Conservation (phyloP, 139 green algal genomes). For the Dunaliella primolecta region DNA sequence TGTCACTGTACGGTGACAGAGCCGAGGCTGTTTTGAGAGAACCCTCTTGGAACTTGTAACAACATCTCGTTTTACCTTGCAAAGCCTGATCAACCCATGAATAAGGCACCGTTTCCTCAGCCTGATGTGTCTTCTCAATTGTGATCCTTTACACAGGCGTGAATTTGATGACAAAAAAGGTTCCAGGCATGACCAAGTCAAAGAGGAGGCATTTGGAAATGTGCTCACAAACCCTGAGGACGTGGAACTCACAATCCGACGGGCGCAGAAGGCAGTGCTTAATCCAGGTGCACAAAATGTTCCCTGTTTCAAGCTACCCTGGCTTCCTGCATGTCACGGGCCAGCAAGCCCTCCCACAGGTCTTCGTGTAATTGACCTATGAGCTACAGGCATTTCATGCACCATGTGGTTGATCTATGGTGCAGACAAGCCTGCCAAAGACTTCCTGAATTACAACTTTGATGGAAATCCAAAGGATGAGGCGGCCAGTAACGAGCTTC, state of each 20-base stretch:
- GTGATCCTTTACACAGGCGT: too few species aligned
- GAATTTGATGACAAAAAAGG: not conserved
- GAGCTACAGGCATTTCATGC: not conserved
- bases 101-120: too few species aligned
- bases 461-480: not conserved
- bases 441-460: not conserved
- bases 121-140: too few species aligned
- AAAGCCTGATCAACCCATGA: too few species aligned
- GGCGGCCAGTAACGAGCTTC: not conserved
- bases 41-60: too few species aligned
- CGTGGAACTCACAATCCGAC: not conserved
- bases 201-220: not conserved
- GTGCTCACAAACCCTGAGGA: not conserved
- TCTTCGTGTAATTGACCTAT: too few species aligned
- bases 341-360: too few species aligned
- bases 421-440: not conserved
- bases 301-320: not conserved
- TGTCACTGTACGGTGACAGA: too few species aligned
- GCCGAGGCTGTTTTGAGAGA: too few species aligned
- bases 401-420: not conserved
- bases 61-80: too few species aligned
- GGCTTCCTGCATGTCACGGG: not conserved
- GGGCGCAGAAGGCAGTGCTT: not conserved
- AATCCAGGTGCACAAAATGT: too few species aligned
- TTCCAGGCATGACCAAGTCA: not conserved